Conservation (phyloP, 495 filamentous ascomycete genomes). For the Trichoderma erinaceum region DNA sequence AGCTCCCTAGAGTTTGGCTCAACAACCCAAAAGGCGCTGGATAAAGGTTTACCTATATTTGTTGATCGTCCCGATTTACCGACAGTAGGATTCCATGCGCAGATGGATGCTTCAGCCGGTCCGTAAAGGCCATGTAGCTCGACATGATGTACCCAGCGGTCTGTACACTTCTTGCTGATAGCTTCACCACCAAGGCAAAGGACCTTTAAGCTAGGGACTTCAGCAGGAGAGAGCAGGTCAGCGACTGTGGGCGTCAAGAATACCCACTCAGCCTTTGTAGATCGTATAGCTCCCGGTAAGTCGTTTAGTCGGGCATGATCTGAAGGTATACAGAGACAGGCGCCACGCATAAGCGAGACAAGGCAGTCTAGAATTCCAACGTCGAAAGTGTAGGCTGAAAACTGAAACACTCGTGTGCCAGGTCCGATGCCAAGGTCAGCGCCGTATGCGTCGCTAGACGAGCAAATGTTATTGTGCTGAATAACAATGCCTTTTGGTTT, state of each 20-base stretch:
- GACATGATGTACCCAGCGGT: conserved; percentile 18
- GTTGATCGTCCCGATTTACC: conserved; percentile 23
- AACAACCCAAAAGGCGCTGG: conserved; percentile 35
- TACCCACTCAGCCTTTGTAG: conserved; percentile 42
- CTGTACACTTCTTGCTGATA: conserved; percentile 21
- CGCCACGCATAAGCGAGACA: conserved; percentile 45
- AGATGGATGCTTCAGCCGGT: conserved; percentile 38
- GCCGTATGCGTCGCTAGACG: conserved; percentile 29
- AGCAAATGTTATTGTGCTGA: conserved; percentile 34
- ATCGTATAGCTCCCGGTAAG: conserved; percentile 24
- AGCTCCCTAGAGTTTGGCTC: conserved; percentile 36
- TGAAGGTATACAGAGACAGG: conserved; percentile 25
- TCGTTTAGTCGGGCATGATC: conserved; percentile 22
- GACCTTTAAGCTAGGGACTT: conserved; percentile 33
- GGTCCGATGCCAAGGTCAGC: conserved; percentile 29
- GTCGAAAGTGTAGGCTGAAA: conserved; percentile 54
- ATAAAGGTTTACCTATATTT: conserved; percentile 23
- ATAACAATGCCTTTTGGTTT: conserved; percentile 44
- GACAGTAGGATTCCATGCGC: conserved; percentile 19
- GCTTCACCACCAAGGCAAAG: conserved; percentile 34
- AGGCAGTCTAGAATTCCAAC: conserved; percentile 48
- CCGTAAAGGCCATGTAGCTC: conserved; percentile 27
- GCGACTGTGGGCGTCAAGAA: conserved; percentile 49
- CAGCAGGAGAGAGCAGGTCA: conserved; percentile 34
- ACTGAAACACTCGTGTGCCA: conserved; percentile 42